Conservation (phyloP, 139 green algal genomes). For the Dunaliella primolecta region DNA sequence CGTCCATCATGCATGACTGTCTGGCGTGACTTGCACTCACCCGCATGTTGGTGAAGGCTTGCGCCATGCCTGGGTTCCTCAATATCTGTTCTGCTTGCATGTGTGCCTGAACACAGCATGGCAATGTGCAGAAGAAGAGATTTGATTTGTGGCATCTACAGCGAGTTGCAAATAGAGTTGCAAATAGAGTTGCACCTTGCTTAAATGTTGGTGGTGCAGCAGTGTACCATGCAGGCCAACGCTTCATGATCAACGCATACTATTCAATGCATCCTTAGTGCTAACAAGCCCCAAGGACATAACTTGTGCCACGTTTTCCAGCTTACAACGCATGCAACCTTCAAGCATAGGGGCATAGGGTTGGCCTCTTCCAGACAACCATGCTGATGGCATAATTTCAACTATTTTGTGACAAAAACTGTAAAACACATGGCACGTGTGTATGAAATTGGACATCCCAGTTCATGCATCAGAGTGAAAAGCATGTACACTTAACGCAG, state of each 20-base stretch:
- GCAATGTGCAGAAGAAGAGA: not conserved
- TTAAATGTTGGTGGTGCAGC: not conserved
- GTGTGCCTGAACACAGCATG: not conserved
- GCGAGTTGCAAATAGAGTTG: too few relatives aligned
- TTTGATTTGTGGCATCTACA: too few relatives aligned
- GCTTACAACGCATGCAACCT: too few relatives aligned
- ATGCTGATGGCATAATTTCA: not conserved
- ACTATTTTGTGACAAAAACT: not conserved
- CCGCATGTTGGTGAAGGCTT: slow-evolving; percentile 40
- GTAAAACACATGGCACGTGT: not conserved
- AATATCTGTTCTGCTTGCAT: slow-evolving; percentile 35
- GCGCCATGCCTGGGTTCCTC: slow-evolving; percentile 44
- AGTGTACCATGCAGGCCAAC: not conserved
- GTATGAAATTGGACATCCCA: too few relatives aligned
- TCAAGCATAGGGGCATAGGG: too few relatives aligned
- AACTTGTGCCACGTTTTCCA: too few relatives aligned
- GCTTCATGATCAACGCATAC: too few relatives aligned
- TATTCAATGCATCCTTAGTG: slow-evolving; percentile 12
- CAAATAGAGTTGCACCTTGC: too few relatives aligned
- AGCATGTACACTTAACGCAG: too few relatives aligned
- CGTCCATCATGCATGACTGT: not conserved
- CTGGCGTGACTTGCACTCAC: slow-evolving; percentile 6
- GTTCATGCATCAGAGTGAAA: too few relatives aligned
- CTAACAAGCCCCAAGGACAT: not conserved
- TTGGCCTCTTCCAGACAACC: not conserved